These are phyloP conservation scores for Diplodia seriata DNA, from an alignment of 2,329 filamentous ascomycete species.

Conservation along the genomic window DNA sequence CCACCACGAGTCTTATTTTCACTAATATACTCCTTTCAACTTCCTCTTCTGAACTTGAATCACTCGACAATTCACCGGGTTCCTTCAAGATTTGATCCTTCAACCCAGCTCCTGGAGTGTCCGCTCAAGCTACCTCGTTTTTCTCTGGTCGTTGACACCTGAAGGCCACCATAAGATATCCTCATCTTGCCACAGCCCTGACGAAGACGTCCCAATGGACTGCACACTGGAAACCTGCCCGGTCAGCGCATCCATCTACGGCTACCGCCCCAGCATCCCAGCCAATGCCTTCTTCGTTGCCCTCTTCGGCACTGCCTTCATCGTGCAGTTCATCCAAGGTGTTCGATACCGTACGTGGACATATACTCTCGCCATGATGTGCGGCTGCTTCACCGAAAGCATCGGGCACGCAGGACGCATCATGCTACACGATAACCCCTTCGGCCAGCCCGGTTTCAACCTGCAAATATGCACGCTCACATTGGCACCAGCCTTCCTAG, in stretches of 20 bases:
- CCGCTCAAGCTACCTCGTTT: neutral
- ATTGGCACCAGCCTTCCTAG: conserved; percentile 64
- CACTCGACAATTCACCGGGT: neutral
- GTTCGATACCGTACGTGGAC: conserved; percentile 62
- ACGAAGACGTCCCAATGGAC: neutral
- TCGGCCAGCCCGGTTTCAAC: conserved; percentile 37
- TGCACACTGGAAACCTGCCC: conserved; percentile 50
- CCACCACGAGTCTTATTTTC: neutral
- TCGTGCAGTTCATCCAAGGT: conserved; percentile 59
- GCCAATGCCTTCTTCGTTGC: conserved; percentile 61
- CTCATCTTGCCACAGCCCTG: neutral
- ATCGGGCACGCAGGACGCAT: conserved; percentile 65
- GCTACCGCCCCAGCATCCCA: conserved; percentile 60
- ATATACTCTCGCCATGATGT: conserved; percentile 57
- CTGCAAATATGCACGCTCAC: conserved; percentile 48
- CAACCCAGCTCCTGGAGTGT: neutral
- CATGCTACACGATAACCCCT: conserved; percentile 61
- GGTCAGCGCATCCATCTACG: conserved; percentile 57
- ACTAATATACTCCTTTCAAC: neutral
- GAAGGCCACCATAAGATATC: neutral
- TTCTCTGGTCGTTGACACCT: neutral
- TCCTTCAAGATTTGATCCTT: neutral
- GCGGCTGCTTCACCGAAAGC: conserved; percentile 59
- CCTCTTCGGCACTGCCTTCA: conserved; percentile 58
- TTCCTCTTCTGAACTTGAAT: neutral